Percentiles rank a stretch among this genome's conserved stretches.
These are phyloP conservation scores for Mucor circinelloides DNA, from an alignment of 371 early-diverging fungal species.

Conservation along the genomic window DNA sequence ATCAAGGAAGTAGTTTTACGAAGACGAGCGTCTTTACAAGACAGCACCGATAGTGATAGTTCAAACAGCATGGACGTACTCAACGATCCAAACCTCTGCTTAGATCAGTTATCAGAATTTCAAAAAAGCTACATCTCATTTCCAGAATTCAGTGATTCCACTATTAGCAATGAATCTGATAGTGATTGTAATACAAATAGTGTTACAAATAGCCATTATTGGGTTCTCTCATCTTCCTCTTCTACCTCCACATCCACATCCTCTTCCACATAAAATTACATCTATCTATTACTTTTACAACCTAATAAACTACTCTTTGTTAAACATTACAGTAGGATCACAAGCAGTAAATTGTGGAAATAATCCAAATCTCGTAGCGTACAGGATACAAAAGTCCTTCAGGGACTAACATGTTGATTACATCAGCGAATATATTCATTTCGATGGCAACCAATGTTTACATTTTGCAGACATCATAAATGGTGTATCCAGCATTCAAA, in stretches of 20 bases:
- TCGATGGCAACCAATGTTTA: too few species aligned
- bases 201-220: neutral
- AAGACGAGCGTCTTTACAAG: neutral
- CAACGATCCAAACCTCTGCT: constrained; percentile 8
- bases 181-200: neutral
- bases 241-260: neutral
- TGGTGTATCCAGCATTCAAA: too few species aligned
- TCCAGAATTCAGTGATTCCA: constrained; percentile 26
- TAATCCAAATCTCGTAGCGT: too few species aligned
- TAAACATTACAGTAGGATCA: neutral
- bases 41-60: neutral
- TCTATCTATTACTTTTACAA: neutral
- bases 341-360: too few species aligned
- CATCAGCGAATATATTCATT: too few species aligned
- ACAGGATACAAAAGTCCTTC: too few species aligned
- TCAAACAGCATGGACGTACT: neutral
- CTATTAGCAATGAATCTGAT: constrained; percentile 9
- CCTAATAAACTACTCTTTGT: neutral
- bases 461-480: too few species aligned
- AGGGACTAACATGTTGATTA: too few species aligned
- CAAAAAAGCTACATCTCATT: constrained; percentile 30
- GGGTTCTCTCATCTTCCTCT: constrained; percentile 2
- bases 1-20: constrained; percentile 11
- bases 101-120: constrained; percentile 26
- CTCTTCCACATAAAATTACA: neutral